Evolutionary conservation across 2,329 filamentous ascomycete species (phyloP).

Genomic region (Diaporthe humulicola): DNA sequence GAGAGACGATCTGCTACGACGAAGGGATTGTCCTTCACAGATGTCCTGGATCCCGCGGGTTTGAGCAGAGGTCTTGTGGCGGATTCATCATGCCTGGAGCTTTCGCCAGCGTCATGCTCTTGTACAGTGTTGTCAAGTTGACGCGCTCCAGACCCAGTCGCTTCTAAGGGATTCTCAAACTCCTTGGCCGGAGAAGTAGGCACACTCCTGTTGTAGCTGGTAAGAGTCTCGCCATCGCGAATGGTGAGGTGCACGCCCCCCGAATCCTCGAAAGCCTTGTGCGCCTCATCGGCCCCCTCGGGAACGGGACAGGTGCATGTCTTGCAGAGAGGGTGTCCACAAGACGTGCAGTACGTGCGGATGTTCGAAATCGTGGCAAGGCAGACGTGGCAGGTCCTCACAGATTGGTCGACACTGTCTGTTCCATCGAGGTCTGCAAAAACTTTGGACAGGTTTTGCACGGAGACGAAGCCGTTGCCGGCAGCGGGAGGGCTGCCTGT

Average conservation of each 20-base stretch:
- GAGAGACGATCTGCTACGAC: constrained; percentile 43
- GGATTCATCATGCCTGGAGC: neutral
- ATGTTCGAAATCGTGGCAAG: constrained; percentile 53
- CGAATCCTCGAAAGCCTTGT: constrained; percentile 41
- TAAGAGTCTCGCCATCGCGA: constrained; percentile 38
- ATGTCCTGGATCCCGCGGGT: constrained; percentile 3
- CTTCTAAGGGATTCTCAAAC: constrained; percentile 11
- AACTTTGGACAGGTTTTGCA: constrained; percentile 40
- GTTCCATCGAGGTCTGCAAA: constrained; percentile 50
- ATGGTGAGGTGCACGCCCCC: constrained; percentile 37
- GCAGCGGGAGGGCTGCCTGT: constrained; percentile 39
- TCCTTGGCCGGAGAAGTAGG: constrained; percentile 22
- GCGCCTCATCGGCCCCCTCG: constrained; percentile 42
- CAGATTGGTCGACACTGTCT: constrained; percentile 21
- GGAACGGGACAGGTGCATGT: constrained; percentile 58
- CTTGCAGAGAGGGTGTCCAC: constrained; percentile 64
- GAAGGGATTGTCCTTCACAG: constrained; percentile 44
- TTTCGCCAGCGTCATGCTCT: neutral
- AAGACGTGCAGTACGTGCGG: constrained; percentile 58
- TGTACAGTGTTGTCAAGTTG: neutral
- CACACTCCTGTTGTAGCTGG: constrained; percentile 39
- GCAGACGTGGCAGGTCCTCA: constrained; percentile 64
- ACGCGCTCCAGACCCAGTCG: neutral
- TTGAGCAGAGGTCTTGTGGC: neutral
- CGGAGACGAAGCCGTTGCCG: neutral